phyloP scores from a whole-genome alignment of 2,329 filamentous ascomycete genomes.

The Lecanosticta acicola region DNA sequence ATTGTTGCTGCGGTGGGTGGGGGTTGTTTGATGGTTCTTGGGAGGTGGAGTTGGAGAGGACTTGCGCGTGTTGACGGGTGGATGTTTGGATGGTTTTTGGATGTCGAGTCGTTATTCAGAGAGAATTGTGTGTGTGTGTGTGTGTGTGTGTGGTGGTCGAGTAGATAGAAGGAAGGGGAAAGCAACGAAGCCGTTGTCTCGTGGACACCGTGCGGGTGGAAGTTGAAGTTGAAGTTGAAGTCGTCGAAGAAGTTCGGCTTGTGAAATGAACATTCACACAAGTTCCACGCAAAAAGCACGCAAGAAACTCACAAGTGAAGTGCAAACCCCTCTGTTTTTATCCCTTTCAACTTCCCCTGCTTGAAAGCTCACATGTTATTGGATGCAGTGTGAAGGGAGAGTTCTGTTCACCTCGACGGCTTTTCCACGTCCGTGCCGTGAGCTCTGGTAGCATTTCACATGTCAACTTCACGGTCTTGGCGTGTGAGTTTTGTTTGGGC shows the following conservation, averaged over 20 bases:
- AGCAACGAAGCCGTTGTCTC: not conserved
- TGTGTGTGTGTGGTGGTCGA: no score
- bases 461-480: constrained; percentile 11
- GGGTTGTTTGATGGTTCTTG: not conserved
- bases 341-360: not conserved
- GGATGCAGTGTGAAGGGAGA: not conserved
- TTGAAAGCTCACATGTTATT: not conserved
- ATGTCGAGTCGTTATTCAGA: no score
- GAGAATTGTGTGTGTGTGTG: not conserved
- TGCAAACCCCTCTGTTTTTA: constrained; percentile 1
- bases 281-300: constrained; percentile 6
- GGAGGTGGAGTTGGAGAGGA: not conserved
- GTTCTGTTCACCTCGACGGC: not conserved
- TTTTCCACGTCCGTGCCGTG: constrained; percentile 5
- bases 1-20: constrained; percentile 1
- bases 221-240: not conserved
- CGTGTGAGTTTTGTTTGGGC: no score
- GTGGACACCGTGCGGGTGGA: not conserved
- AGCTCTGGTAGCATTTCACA: not conserved
- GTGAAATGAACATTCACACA: not conserved
- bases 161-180: not conserved
- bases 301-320: constrained; percentile 4
- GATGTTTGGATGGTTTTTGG: not conserved
- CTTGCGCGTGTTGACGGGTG: not conserved
- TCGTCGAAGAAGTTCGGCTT: no score